Conservation (phyloP, 495 filamentous ascomycete species). For the Penicillium egyptiacum region DNA sequence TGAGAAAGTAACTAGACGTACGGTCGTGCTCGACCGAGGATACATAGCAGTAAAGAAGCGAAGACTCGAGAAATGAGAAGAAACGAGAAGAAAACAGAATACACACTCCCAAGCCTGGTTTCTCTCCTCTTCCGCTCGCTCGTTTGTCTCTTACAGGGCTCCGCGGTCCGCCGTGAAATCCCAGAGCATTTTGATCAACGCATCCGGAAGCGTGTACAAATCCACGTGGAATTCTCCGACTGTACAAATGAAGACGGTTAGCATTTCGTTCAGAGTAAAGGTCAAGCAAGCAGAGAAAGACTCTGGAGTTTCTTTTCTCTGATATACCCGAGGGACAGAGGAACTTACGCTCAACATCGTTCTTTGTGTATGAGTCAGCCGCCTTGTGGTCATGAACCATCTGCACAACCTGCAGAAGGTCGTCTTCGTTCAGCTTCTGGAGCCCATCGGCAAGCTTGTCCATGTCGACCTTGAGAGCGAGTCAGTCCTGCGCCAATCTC, state of each 20-base stretch:
- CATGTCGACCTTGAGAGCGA: conserved; percentile 66
- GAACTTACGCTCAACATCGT: conserved; percentile 87
- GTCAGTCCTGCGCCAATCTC: conserved; percentile 14
- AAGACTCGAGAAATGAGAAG: neutral
- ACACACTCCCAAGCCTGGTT: neutral
- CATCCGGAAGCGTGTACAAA: conserved; percentile 89
- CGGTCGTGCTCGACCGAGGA: neutral
- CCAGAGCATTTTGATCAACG: conserved; percentile 83
- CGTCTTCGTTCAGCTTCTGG: conserved; percentile 80
- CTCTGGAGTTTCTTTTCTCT: neutral
- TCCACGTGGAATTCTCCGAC: conserved; percentile 99
- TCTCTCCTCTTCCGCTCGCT: neutral
- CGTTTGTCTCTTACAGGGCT: conserved; percentile 29
- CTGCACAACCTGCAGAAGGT: conserved; percentile 91
- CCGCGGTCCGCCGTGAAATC: conserved; percentile 65
- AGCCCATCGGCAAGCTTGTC: conserved; percentile 95
- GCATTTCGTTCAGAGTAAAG: neutral
- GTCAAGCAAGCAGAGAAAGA: neutral
- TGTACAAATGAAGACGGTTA: conserved; percentile 2
- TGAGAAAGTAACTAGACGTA: conserved; percentile 7
- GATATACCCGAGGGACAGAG: neutral
- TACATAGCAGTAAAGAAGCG: conserved; percentile 4
- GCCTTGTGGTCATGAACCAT: conserved; percentile 97
- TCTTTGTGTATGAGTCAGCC: conserved; percentile 89
- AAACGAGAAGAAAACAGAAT: neutral